These are phyloP conservation scores for Solanum bulbocastanum DNA, from an alignment of 257 asterid genomes.

Conservation along the genomic window DNA sequence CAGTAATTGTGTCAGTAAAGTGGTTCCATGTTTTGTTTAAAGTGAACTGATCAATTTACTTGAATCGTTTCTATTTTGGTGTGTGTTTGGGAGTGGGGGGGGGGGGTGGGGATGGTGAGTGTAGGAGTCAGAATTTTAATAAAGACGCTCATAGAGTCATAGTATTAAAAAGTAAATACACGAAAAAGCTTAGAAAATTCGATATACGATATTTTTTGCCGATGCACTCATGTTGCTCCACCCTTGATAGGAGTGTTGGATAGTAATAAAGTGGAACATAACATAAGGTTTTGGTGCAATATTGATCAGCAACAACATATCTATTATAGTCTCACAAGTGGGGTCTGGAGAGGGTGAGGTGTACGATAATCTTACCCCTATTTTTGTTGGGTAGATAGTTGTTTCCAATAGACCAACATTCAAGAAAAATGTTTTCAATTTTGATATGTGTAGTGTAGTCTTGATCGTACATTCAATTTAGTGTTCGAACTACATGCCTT, in stretches of 20 bases:
- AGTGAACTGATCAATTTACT: neutral
- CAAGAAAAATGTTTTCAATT: neutral
- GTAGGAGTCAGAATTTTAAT: fast-evolving
- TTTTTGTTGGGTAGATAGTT: neutral
- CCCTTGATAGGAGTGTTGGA: neutral
- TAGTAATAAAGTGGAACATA: neutral
- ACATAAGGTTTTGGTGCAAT: neutral
- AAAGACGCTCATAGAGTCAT: no score
- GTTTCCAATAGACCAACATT: no score
- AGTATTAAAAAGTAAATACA: no score
- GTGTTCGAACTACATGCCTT: no score
- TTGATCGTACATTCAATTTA: no score
- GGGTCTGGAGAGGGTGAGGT: fast-evolving
- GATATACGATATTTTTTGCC: no score
- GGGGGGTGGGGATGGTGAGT: neutral
- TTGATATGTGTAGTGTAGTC: no score
- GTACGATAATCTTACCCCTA: neutral
- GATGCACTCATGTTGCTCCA: neutral
- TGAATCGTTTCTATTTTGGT: neutral
- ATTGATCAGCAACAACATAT: neutral
- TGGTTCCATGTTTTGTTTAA: neutral
- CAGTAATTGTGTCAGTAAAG: neutral
- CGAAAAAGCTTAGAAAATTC: no score
- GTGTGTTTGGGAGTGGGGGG: neutral
- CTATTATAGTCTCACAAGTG: neutral